These are phyloP conservation scores for Polyporus arcularius DNA, from an alignment of 768 basidiomycete species.

Conservation along the genomic window DNA sequence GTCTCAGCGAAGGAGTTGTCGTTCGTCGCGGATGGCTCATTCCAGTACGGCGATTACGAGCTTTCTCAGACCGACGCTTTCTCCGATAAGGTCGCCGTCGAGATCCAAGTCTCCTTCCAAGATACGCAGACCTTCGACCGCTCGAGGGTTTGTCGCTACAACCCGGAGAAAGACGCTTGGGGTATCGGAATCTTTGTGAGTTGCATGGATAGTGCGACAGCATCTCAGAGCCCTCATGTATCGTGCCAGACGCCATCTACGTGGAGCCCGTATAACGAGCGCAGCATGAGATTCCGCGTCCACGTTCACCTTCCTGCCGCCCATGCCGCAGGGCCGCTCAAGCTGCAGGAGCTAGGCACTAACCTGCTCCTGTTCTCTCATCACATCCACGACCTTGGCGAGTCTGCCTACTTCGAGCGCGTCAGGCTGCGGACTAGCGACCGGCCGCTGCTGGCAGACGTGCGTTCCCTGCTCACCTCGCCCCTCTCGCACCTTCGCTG, in stretches of 20 bases:
- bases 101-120: conserved; percentile 23
- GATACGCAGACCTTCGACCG: conserved; percentile 3
- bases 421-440: conserved; percentile 25
- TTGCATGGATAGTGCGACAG: no score
- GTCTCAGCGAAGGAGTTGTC: conserved; percentile 12
- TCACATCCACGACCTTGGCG: conserved; percentile 29
- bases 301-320: conserved; percentile 40
- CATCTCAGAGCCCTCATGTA: no score
- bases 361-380: conserved; percentile 33
- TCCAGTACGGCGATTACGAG: conserved; percentile 16
- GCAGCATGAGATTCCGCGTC: conserved; percentile 31
- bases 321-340: conserved; percentile 10
- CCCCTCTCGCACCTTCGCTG: not conserved
- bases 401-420: conserved; percentile 29
- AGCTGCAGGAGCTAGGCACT: conserved; percentile 32
- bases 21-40: conserved; percentile 5
- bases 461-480: conserved; percentile 17
- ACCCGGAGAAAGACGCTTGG: conserved; percentile 13
- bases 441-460: conserved; percentile 28
- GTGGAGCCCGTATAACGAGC: conserved; percentile 34
- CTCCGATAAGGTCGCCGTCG: conserved; percentile 17
- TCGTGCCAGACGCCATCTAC: conserved; percentile 9
- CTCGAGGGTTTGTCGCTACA: conserved; percentile 24
- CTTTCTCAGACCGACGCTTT: conserved; percentile 6
- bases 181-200: conserved; percentile 35